Base-by-base conservation (phyloP, 441 rosid species). In the Pelargonium cotyledonis region DNA sequence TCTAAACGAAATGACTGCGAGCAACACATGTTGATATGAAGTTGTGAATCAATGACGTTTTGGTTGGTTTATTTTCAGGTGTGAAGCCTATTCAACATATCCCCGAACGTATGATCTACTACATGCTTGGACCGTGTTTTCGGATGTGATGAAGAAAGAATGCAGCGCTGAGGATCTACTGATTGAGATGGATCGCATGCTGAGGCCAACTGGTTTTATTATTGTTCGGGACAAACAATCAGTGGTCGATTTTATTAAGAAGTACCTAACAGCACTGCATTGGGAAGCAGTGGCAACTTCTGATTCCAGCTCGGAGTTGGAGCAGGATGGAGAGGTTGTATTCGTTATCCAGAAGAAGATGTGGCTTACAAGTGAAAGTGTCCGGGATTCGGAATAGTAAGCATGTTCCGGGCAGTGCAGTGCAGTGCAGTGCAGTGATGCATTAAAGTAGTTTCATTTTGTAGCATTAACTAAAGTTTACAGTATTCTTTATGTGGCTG, bases 71-170 rank as follows among this genome's bases (percentile, higher is more conserved):
- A n/a, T 47, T 47, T 47, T 11, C 83, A 95, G 99, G 99, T 95
- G 99, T 61, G 97, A 95, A 74, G 86, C 99, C 71, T 95, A 53
- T 73, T 95, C 99, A 61, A 89, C 92, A 3, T 92, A 95, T 40
- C 99, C 99, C 4, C 81, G 99, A 72, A 95, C 99, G 16, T 95
- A 89, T 14, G 99, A 95, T 83, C 75, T 92, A 65, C 95, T 95
- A 35, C 99, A 95, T 74, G 98, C 98, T 43, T 89, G 92, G 96
- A 83, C 82, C 0, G 78, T 92, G 5, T 76, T 95, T 57, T 90
- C 98, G 0, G 98, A 95, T 63, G 74, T 89, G 0, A 89, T 67
- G 85, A 85, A 81, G 84, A 95, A 84, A 77, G 93, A 86, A 35
- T 95, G 99, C 72, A 83, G 99, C 51, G 73, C 68, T 0, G 96